These are phyloP conservation scores for Paramarasmius palmivorus DNA, from an alignment of 1,284 basidiomycete species.

Conservation along the genomic window DNA sequence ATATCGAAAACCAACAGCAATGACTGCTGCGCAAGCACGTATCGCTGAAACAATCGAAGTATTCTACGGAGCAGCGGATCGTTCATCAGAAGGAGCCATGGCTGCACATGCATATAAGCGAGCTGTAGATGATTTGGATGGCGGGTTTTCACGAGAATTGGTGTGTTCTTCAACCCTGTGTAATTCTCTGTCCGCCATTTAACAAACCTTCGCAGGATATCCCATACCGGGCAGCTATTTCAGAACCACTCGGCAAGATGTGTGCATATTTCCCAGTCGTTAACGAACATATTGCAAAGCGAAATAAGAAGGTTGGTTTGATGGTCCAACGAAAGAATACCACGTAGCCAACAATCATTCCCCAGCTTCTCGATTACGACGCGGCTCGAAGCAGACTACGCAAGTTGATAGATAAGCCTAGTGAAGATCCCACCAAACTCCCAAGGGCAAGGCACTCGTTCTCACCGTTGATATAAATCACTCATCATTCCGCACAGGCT, in stretches of 20 bases:
- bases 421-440: conserved; percentile 76
- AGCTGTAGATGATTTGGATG: conserved; percentile 92
- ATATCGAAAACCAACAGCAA: conserved; percentile 49
- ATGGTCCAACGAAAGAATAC: conserved; percentile 1
- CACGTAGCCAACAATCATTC: background rate
- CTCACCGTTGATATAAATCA: too few relatives aligned
- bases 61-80: conserved; percentile 90
- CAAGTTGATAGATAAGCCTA: conserved; percentile 91
- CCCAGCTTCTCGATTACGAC: conserved; percentile 92
- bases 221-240: conserved; percentile 92
- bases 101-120: conserved; percentile 96
- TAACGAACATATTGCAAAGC: conserved; percentile 92
- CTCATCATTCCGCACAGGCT: conserved; percentile 48
- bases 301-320: conserved; percentile 87
- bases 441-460: background rate
- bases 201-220: conserved; percentile 66
- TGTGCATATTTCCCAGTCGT: conserved; percentile 93
- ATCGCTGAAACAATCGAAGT: conserved; percentile 93
- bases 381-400: conserved; percentile 86
- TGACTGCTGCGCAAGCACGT: conserved; percentile 91
- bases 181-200: background rate
- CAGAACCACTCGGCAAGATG: conserved; percentile 96
- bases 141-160: conserved; percentile 82
- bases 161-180: conserved; percentile 43
- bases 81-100: conserved; percentile 91